Evolutionary conservation across 2,329 filamentous ascomycete species (phyloP), one percentile per base, ranked within the genome.

Genomic region (Leptosphaerulina australis): DNA sequence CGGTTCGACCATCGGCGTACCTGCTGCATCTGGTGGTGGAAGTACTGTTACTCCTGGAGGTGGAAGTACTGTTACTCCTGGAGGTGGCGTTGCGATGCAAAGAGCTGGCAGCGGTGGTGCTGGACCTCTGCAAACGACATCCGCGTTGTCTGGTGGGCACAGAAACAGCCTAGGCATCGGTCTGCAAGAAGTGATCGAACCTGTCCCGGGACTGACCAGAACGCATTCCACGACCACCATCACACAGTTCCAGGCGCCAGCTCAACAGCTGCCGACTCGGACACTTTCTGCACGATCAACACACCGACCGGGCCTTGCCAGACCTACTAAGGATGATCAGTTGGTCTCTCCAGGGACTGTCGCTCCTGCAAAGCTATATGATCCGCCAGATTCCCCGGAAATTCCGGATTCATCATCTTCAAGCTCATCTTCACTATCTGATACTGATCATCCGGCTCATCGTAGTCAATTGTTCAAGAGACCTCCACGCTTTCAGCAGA

Each of bases 1-100:
- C 2, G 81, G 76, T 48, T 84, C 84, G 3, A 74, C 78, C 14
- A 79, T 80, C 1, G 79, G 82, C 1, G 85, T 85, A 2, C 83
- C 85, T 2, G 49, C 60, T 36, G 56, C 59, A 21, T 58, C 59
- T 8, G 50, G 56, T n/a, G 55, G 56, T 15, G 61, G 59, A 17
- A 83, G 81, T 12, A 78, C 79, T 24, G 71, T 77, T 22, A 55
- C 58, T 25, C 55, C 64, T 48, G 60, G 70, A 57, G 72, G 73
- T 26, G 71, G 73, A n/a, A n/a, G n/a, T 12, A 78, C 79, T 24
- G 71, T 77, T 22, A 55, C 58, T 25, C 55, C 64, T 48, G 60
- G 70, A 57, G 72, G 73, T 26, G 71, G 73, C n/a, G 53, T 74
- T 28, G 77, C 69, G 36, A 81, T 83, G 77, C 79, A 77, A 52